These are phyloP conservation scores for Monosporascus sp. DNA, from an alignment of 2,329 filamentous ascomycete genomes.

Conservation along the genomic window DNA sequence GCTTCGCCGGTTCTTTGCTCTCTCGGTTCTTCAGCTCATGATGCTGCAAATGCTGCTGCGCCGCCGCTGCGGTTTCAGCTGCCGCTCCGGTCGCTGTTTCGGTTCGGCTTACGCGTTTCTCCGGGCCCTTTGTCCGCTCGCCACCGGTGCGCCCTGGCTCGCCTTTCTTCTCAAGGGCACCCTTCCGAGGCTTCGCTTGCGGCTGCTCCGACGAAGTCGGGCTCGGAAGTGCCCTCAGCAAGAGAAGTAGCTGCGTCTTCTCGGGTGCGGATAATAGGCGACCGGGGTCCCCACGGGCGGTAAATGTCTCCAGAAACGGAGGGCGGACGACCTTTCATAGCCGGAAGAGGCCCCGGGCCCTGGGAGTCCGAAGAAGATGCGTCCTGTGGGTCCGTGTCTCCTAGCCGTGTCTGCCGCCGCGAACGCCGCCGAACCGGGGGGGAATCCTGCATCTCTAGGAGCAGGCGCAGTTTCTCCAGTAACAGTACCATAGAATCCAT, in stretches of 20 bases:
- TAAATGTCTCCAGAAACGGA: no score
- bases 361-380: no score
- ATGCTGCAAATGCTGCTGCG: background rate
- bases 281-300: no score
- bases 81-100: background rate
- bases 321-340: no score
- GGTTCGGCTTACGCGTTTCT: background rate
- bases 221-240: no score
- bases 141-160: background rate
- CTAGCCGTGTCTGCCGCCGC: no score
- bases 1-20: no score
- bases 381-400: no score
- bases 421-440: slow-evolving; percentile 13
- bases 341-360: no score
- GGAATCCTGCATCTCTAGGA: slow-evolving; percentile 25
- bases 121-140: background rate
- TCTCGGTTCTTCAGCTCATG: background rate
- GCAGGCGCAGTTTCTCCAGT: slow-evolving; percentile 36
- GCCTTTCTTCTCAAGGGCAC: background rate
- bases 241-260: no score
- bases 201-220: no score
- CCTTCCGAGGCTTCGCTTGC: background rate
- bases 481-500: slow-evolving; percentile 39
- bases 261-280: no score
- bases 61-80: background rate